Evolutionary conservation across 192 early-diverging fungal genomes (phyloP).

Genomic region (Pilobolus umbonatus): DNA sequence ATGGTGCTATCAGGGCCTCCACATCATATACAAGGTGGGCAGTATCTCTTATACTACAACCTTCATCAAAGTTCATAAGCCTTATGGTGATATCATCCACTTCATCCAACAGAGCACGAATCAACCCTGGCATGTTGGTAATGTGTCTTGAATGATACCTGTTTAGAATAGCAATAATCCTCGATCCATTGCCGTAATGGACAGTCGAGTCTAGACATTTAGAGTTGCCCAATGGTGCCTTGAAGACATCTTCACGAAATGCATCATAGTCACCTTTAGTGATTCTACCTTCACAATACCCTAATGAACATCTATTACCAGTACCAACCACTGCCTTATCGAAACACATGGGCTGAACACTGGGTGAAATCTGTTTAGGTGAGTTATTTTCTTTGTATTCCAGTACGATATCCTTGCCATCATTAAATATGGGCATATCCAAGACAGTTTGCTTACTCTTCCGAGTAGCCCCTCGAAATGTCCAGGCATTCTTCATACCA

Average conservation of each 20-base stretch:
- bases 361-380: constrained; percentile 4
- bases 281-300: constrained; percentile 24
- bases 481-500: constrained; percentile 16
- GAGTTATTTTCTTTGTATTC: constrained; percentile 4
- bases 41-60: constrained; percentile 15
- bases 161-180: constrained; percentile 19
- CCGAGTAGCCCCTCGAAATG: constrained; percentile 18
- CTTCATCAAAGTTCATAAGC: constrained; percentile 19
- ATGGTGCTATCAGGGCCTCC: constrained; percentile 23
- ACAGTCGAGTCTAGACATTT: neutral
- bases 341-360: constrained; percentile 27
- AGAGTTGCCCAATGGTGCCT: neutral
- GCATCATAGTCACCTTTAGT: constrained; percentile 7
- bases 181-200: neutral
- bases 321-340: constrained; percentile 26
- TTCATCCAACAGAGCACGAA: neutral
- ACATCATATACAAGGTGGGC: constrained; percentile 20
- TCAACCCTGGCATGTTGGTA: constrained; percentile 24
- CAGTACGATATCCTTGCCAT: constrained; percentile 19
- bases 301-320: constrained; percentile 21
- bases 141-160: constrained; percentile 19
- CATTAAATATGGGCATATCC: constrained; percentile 14
- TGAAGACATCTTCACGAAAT: constrained; percentile 12
- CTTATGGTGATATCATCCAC: neutral
- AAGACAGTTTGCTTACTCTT: constrained; percentile 12